Percentiles rank a stretch among this genome's conserved stretches.
Conservation (phyloP, 2,329 filamentous ascomycete genomes). For the Leptodontidium sp. region DNA sequence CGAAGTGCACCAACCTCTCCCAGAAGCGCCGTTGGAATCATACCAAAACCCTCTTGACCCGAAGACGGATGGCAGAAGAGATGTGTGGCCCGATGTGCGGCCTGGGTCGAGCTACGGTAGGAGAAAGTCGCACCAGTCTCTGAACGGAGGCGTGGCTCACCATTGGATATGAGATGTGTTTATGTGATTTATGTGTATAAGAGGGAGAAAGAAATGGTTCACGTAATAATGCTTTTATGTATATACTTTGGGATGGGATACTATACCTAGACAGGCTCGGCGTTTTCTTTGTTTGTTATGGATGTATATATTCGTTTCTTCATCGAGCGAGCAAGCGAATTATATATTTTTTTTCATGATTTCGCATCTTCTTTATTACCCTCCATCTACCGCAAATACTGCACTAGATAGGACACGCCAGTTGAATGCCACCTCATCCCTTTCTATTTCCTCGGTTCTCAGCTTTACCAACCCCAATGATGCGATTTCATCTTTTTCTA, state of each 20-base stretch:
- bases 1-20: neutral
- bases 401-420: too few relatives aligned
- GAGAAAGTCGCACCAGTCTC: neutral
- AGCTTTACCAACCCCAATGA: too few relatives aligned
- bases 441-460: too few relatives aligned
- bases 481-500: too few relatives aligned
- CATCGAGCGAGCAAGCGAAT: neutral
- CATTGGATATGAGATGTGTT: neutral
- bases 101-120: neutral
- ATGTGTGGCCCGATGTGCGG: neutral
- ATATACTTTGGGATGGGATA: conserved; percentile 1
- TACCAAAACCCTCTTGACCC: neutral
- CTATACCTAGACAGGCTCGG: neutral
- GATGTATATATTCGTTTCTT: neutral
- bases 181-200: neutral
- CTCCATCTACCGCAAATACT: too few relatives aligned
- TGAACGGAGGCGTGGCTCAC: neutral
- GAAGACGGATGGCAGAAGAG: conserved; percentile 11
- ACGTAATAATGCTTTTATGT: conserved; percentile 9
- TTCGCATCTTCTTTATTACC: too few relatives aligned
- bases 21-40: neutral
- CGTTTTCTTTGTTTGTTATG: neutral
- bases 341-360: too few relatives aligned
- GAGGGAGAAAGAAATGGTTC: neutral
- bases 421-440: too few relatives aligned